Conservation (phyloP, 2,329 filamentous ascomycete genomes). For the Penicillium sp. region DNA sequence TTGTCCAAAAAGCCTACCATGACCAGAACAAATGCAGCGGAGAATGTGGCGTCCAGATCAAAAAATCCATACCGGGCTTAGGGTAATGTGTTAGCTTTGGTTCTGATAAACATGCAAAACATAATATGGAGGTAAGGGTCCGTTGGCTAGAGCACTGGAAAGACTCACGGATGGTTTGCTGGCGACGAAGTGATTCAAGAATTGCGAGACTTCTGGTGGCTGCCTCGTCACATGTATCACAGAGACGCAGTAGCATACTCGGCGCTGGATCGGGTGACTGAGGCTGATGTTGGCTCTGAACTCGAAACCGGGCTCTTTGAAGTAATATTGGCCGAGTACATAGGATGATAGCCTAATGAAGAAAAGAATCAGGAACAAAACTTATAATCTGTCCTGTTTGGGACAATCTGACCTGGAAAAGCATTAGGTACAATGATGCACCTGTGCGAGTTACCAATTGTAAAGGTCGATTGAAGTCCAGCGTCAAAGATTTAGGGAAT, state of each 20-base stretch:
- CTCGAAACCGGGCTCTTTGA: conserved; percentile 15
- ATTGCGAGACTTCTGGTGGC: conserved; percentile 21
- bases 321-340: conserved; percentile 22
- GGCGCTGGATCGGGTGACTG: conserved; percentile 4
- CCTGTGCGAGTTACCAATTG: conserved; percentile 20
- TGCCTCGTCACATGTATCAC: conserved; percentile 23
- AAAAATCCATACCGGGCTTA: conserved; percentile 22
- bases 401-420: conserved; percentile 16
- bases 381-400: not conserved
- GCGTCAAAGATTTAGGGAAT: conserved; percentile 12
- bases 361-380: not conserved
- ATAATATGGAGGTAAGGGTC: no score
- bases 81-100: not conserved
- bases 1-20: conserved; percentile 19
- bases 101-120: not conserved
- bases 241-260: conserved; percentile 11
- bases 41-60: conserved; percentile 24
- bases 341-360: conserved; percentile 20
- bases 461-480: conserved; percentile 19
- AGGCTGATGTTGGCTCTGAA: conserved; percentile 8
- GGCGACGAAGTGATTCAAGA: conserved; percentile 14
- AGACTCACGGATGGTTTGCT: conserved; percentile 18
- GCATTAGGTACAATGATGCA: conserved; percentile 23
- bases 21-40: conserved; percentile 24
- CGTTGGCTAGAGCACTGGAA: no score